A percentile compares a stretch with the other conserved stretches of the same genome.
Conservation (phyloP, 805 yeast species). For the Candida silvatica region DNA sequence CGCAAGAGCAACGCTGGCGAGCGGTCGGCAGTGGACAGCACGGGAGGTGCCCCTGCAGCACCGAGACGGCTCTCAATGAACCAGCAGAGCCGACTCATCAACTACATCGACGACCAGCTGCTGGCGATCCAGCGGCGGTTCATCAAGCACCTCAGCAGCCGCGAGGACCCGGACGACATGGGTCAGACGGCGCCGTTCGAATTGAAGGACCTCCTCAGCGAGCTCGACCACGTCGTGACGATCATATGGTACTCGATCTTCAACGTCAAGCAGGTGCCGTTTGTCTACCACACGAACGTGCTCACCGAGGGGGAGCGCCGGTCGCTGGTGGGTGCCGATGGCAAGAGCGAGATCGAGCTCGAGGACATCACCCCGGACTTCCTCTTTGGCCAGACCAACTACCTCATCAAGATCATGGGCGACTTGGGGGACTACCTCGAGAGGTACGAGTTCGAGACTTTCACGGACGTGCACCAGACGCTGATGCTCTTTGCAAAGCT, state of each 20-base stretch:
- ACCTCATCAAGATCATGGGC: conserved; percentile 54
- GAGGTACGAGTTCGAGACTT: conserved; percentile 23
- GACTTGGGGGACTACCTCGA: conserved; percentile 55
- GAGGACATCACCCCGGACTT: conserved; percentile 10
- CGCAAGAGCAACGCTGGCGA: background rate
- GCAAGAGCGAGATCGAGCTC: conserved; percentile 6
- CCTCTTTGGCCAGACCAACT: conserved; percentile 54
- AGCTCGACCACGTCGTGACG: conserved; percentile 36
- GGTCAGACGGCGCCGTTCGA: conserved; percentile 25
- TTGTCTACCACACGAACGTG: conserved; percentile 18
- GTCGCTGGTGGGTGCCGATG: background rate
- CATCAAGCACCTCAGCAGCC: conserved; percentile 27
- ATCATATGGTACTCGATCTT: conserved; percentile 56
- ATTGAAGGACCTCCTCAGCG: conserved; percentile 21
- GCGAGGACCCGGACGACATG: conserved; percentile 15
- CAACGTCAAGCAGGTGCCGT: conserved; percentile 21
- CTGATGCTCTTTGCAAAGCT: conserved; percentile 17
- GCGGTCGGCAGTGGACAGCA: too few species aligned
- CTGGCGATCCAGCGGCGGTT: conserved; percentile 48
- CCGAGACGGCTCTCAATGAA: conserved; percentile 27
- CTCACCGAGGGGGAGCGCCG: background rate
- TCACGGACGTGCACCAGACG: conserved; percentile 15
- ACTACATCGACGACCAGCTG: conserved; percentile 46
- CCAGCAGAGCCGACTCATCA: conserved; percentile 50
- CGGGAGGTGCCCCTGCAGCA: background rate